Evolutionary conservation across 2,329 filamentous ascomycete species (phyloP), one percentile per base, ranked within the genome.

Genomic region (Trichocomaceae sp.): DNA sequence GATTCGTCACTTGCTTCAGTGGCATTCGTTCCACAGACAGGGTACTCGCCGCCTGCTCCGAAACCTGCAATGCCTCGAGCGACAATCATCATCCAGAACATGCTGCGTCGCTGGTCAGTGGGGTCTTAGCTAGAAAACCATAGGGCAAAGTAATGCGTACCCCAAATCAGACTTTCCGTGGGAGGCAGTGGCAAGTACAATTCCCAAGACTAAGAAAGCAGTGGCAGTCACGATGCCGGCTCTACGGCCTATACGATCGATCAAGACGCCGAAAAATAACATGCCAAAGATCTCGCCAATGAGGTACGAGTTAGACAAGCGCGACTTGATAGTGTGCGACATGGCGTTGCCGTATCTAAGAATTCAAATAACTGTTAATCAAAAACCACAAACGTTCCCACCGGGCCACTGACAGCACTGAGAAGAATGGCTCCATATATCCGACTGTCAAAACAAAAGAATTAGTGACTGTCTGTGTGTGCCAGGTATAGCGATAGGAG

Each of bases 261-360:
- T 76, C 7, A 77, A 65, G 10, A 76, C 68, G 8, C 79, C 79
- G n/a, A n/a, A 58, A 82, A 74, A 67, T 9, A 82, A 65, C 74
- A 82, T 83, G 45, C 80, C 80, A 47, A 81, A 64, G 54, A 81
- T 80, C 68, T 79, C 77, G 50, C 80, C 81, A 39, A 82, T 74
- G n/a, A 82, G 71, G 58, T 78, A 79, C 2, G 79, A 74, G 59
- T 83, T 82, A 50, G 77, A 79, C 4, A 83, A 72, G 1, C 79
- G 71, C 7, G 75, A 72, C 63, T 54, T 54, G 46, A 54, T 54
- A 5, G 45, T 54, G 23, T 33, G 35, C 1, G 52, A 54, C 52
- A 54, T 54, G 26, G 52, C 35, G 19, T 23, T 20, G 10, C 52
- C 52, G 22, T 54, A 54, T 22, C 52, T 54, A 17, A 48, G 22